Conservation (phyloP, 768 basidiomycete genomes). For the Bullera alba region DNA sequence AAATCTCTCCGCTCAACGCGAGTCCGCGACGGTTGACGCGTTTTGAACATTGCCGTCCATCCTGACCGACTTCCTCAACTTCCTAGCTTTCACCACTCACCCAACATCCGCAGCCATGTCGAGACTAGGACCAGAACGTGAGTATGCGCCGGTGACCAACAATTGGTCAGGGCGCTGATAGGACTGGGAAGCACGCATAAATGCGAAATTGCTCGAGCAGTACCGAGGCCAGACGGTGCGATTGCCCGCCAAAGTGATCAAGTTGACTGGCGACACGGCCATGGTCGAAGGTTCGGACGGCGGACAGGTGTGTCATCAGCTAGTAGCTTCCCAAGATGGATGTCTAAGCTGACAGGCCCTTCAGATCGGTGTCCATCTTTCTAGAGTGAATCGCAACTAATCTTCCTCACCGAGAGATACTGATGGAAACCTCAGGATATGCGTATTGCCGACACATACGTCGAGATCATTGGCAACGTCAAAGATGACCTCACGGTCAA, state of each 20-base stretch:
- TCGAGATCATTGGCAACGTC: conserved; percentile 65
- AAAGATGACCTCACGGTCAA: conserved; percentile 55
- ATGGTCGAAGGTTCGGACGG: conserved; percentile 64
- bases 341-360: not conserved
- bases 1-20: not conserved
- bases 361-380: conserved; percentile 30
- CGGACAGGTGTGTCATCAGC: conserved; percentile 49
- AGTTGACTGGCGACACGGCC: conserved; percentile 52
- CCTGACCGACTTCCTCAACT: no score
- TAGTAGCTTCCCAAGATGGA: not conserved
- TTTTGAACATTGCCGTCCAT: not conserved
- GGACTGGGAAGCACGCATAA: conserved; percentile 54
- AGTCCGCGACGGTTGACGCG: no score
- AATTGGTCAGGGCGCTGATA: not conserved
- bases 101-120: conserved; percentile 18
- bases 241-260: conserved; percentile 58
- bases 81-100: not conserved
- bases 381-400: conserved; percentile 20
- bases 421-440: conserved; percentile 45
- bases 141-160: conserved; percentile 1
- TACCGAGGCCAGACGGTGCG: conserved; percentile 57
- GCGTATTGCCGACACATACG: conserved; percentile 53
- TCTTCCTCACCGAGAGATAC: not conserved
- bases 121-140: conserved; percentile 31
- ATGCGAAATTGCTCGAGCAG: conserved; percentile 55